Conservation (phyloP, 1,139 yeast genomes). For the Suzukiozyma palmioleophila region DNA sequence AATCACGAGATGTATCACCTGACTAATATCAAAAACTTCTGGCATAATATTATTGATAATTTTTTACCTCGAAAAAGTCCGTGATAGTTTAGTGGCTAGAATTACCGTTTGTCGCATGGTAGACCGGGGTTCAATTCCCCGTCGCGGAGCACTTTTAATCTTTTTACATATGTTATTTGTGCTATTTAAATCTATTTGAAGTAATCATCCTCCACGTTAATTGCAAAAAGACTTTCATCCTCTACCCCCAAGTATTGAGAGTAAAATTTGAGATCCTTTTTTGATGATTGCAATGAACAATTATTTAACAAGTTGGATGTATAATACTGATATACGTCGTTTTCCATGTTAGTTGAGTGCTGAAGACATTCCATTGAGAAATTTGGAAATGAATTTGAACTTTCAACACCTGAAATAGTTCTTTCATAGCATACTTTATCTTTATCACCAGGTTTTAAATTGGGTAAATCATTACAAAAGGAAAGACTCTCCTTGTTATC, state of each 20-base stretch:
- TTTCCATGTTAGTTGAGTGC: slow-evolving; percentile 13
- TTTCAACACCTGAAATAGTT: slow-evolving; percentile 13
- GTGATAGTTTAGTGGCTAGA: slow-evolving; percentile 11
- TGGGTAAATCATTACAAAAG: slow-evolving; percentile 3
- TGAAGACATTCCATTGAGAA: slow-evolving; percentile 6
- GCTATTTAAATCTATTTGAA: slow-evolving; percentile 12
- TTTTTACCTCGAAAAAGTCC: no score
- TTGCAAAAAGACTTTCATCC: slow-evolving; percentile 18
- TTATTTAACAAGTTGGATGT: slow-evolving; percentile 7
- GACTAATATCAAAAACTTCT: no score
- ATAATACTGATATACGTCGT: slow-evolving; percentile 15
- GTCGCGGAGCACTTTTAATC: slow-evolving; percentile 12
- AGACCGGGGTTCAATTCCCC: slow-evolving; percentile 12
- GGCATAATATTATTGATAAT: no score
- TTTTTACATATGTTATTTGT: background rate
- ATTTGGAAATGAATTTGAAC: slow-evolving; percentile 28
- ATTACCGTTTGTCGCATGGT: slow-evolving; percentile 11
- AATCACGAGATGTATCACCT: no score
- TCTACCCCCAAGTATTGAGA: slow-evolving; percentile 24
- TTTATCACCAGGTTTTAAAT: background rate
- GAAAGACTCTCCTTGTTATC: background rate
- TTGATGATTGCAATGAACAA: slow-evolving; percentile 6
- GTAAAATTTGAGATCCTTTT: slow-evolving; percentile 19
- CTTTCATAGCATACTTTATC: background rate
- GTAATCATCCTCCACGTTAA: slow-evolving; percentile 29